Base-by-base conservation (phyloP, 1,139 yeast genomes). In the Diutina scorzettiae region DNA sequence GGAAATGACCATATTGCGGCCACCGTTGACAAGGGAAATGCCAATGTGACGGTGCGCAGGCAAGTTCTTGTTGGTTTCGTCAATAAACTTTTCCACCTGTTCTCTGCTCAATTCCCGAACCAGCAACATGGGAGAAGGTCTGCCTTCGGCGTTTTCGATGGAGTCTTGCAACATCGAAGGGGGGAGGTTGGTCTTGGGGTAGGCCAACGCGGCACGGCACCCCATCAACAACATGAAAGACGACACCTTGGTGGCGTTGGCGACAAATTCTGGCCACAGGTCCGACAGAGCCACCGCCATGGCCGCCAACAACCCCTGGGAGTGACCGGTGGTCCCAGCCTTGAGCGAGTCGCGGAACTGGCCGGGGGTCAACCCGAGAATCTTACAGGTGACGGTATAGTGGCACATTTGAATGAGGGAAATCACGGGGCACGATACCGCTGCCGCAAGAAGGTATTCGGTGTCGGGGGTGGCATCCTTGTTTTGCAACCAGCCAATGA, bases 111-210 rank as follows among this genome's bases (percentile, higher is more conserved):
- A 74, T 60, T 89, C 96, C 62, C 96, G 79, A 48, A 91, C 76
- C 12, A 96, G 82, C 59, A 91, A 76, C 99, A 91, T 91, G 50
- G 98, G 98, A 50, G 95, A 81, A 50, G 98, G 98, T 57, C 78
- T 74, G 52, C 99, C 98, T 69, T 91, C 99, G 53, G 91, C 93
- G 57, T 87, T 81, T 56, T 85, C 93, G 58, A 84, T 78, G 31
- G 95, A 83, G 63, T 91, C 98, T 62, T 86, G 89, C 53, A 89
- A 76, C 66, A 86, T 83, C 27, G 95, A 77, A 49, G 98, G 98
- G 41, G 98, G 89, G 59, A 91, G 73, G 32, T 95, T 83, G 42
- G 97, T 91, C 58, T 84, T 78, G 57, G 98, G 98, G 64, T 87
- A 91, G 48, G 81, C 77, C 62, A 78, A 81, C 61, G 86, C 82